phyloP scores from a whole-genome alignment of 352 stramenopile species.

The Phytophthora sp. region DNA sequence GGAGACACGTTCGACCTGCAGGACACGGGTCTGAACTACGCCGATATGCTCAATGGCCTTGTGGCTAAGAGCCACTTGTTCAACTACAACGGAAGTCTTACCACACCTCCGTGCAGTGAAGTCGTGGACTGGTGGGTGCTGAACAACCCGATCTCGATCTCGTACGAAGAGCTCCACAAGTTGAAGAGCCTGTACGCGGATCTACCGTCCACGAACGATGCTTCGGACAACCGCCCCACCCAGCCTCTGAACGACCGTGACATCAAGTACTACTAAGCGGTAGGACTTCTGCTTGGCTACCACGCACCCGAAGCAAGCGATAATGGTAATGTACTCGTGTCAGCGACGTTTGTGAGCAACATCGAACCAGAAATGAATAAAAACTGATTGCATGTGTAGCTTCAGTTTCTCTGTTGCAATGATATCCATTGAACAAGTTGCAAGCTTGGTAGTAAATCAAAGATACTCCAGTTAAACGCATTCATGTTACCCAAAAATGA shows the following conservation, averaged over 20 bases:
- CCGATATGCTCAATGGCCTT: conserved; percentile 55
- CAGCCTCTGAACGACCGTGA: conserved; percentile 56
- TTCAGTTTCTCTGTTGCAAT: neutral
- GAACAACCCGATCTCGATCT: conserved; percentile 60
- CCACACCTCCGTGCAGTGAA: conserved; percentile 62
- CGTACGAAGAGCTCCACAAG: conserved; percentile 34
- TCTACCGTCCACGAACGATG: conserved; percentile 39
- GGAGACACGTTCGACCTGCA: conserved; percentile 42
- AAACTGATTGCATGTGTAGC: neutral
- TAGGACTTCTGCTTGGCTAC: neutral
- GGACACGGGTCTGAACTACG: conserved; percentile 58
- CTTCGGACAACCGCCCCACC: conserved; percentile 52
- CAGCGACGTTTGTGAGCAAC: neutral
- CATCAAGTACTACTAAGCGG: conserved; percentile 51
- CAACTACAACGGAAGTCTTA: conserved; percentile 69
- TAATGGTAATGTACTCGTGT: conserved; percentile 1
- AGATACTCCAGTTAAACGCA: no score
- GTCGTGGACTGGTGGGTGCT: conserved; percentile 70
- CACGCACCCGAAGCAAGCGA: neutral
- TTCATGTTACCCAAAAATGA: neutral
- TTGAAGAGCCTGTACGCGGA: conserved; percentile 43
- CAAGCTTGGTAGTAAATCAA: no score
- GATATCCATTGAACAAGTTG: neutral
- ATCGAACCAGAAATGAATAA: neutral
- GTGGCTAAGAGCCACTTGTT: conserved; percentile 64